Evolutionary conservation across 768 basidiomycete genomes (phyloP).

Genomic region (Hortiboletus campestris): DNA sequence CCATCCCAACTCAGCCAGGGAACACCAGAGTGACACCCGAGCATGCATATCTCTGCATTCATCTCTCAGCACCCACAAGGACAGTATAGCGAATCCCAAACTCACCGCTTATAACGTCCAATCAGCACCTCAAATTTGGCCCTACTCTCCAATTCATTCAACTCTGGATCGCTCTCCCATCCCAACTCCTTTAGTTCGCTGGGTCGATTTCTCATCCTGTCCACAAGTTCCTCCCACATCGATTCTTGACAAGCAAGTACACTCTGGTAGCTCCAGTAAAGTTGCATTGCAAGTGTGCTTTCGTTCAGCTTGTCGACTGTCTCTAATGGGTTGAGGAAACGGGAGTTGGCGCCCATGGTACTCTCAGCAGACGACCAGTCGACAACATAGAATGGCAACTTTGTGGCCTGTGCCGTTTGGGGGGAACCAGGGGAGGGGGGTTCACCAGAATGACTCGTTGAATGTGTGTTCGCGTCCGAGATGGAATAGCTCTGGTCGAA

Average conservation of each 20-base stretch:
- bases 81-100: slow-evolving; percentile 1
- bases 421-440: slow-evolving; percentile 20
- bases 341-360: slow-evolving; percentile 36
- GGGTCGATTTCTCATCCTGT: slow-evolving; percentile 56
- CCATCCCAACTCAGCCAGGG: slow-evolving; percentile 58
- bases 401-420: slow-evolving; percentile 6
- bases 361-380: slow-evolving; percentile 47
- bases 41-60: slow-evolving; percentile 59
- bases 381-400: slow-evolving; percentile 40
- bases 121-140: slow-evolving; percentile 58
- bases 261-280: slow-evolving; percentile 59
- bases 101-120: slow-evolving; percentile 56
- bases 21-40: slow-evolving; percentile 63
- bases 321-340: slow-evolving; percentile 39
- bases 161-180: slow-evolving; percentile 70
- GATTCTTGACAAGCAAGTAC: slow-evolving; percentile 69
- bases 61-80: not conserved
- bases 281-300: slow-evolving; percentile 67
- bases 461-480: slow-evolving; percentile 22
- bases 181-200: slow-evolving; percentile 55
- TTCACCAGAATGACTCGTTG: slow-evolving; percentile 21
- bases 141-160: slow-evolving; percentile 54
- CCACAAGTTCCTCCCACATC: slow-evolving; percentile 74
- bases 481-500: slow-evolving; percentile 31
- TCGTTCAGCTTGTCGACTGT: slow-evolving; percentile 50